These are phyloP conservation scores for Pulicaria dysenterica DNA, from an alignment of 129 eudicot species.

Conservation along the genomic window DNA sequence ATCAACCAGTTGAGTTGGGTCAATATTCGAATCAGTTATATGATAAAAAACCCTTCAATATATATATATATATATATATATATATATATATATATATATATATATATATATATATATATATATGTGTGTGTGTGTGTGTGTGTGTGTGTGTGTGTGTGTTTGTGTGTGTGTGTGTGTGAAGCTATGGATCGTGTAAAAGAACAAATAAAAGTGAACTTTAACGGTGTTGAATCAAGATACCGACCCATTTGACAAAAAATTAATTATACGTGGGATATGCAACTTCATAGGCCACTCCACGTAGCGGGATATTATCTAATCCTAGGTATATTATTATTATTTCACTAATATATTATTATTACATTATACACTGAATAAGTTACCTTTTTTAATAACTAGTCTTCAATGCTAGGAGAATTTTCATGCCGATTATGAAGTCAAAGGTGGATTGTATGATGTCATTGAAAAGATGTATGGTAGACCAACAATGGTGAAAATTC, in stretches of 20 bases:
- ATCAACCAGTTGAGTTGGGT: too few species aligned
- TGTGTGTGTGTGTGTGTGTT: too few species aligned
- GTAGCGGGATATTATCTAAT: slow-evolving; percentile 48
- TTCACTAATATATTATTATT: too few species aligned
- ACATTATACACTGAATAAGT: too few species aligned
- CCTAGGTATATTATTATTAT: neutral
- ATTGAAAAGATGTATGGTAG: slow-evolving; percentile 26
- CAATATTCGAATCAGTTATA: too few species aligned
- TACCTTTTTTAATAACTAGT: neutral
- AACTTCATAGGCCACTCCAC: slow-evolving; percentile 52
- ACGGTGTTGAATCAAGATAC: neutral
- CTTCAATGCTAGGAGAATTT: slow-evolving; percentile 34
- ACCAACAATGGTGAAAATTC: neutral
- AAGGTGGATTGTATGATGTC: slow-evolving; percentile 31
- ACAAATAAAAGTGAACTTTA: neutral
- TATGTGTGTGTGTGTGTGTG: too few species aligned
- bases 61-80: too few species aligned
- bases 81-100: too few species aligned
- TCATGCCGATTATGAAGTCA: slow-evolving; percentile 37
- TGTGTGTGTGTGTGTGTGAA: too few species aligned
- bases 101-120: too few species aligned
- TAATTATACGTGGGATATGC: slow-evolving; percentile 31
- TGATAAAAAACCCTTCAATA: too few species aligned
- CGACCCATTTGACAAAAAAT: neutral
- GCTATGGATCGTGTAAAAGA: neutral